Evolutionary conservation across 179 eudicot species (phyloP), one percentile per base, ranked within the genome.

Genomic region (Silene coronaria): DNA sequence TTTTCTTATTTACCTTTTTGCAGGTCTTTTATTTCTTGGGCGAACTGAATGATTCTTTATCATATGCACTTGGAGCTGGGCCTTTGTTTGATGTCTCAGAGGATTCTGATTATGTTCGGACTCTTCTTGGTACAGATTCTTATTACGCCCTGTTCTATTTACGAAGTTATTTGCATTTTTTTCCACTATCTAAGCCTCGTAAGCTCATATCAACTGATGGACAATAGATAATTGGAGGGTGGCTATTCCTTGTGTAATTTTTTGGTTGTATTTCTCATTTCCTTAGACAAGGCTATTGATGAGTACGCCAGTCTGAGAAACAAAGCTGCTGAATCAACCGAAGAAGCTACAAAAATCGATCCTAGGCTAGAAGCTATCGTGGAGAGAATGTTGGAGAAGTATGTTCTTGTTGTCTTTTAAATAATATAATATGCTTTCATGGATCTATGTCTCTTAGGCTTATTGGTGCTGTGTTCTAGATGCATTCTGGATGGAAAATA

Each of bases 361-460:
- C 90, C 97, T 74, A 86, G 97, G 76, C 83, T 95, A 80, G 99
- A 95, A 82, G 99, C 97, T 26, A 91, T 95, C 38, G 99, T 95
- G 73, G 99, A 95, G 88, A 91, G 90, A 76, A 85, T 95, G 97
- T 83, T 95, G 87, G 97, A 92, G 59, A 95, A 95, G 99, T 95
- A 91, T 72, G 92, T 80, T 73, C 14, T 75, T 64, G 3, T 76
- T 80, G 60, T 57, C 53, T 6, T 26, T 34, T 69, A 3, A 48
- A 61, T 16, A 51, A 23, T 63, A 16, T 72, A 27, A 5, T 22
- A 19, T 68, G 30, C 64, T 67, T 27, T 24, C 14, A 17, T 10
- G n/a, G 48, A 6, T 32, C 34, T 17, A 61, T 59, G 19, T 26
- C 62, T 64, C 30, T 72, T 73, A 38, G 14, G 51, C 70, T 64